Conservation (phyloP, 495 filamentous ascomycete genomes). For the Ramalina peruviana region DNA sequence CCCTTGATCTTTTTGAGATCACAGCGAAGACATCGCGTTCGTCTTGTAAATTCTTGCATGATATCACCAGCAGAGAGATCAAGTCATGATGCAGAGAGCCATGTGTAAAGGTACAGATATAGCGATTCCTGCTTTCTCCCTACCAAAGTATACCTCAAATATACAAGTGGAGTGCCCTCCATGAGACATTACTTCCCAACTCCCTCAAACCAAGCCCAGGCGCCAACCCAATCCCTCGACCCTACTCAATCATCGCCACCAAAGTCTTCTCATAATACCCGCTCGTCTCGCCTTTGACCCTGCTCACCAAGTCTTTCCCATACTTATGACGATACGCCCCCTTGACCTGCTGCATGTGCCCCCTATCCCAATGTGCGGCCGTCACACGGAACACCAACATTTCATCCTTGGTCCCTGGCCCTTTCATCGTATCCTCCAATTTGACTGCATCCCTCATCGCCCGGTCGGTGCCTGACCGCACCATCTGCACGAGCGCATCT, state of each 20-base stretch:
- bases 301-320: slow-evolving; percentile 40
- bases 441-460: slow-evolving; percentile 67
- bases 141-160: no score
- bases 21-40: no score
- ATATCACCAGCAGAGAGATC: no score
- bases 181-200: no score
- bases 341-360: slow-evolving; percentile 58
- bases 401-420: slow-evolving; percentile 74
- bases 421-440: slow-evolving; percentile 76
- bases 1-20: no score
- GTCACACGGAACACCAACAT: slow-evolving; percentile 61
- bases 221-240: no score
- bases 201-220: no score
- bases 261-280: slow-evolving; percentile 67
- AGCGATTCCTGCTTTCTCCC: no score
- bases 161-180: no score
- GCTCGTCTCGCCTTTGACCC: slow-evolving; percentile 71
- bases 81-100: no score
- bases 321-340: slow-evolving; percentile 54
- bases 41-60: no score
- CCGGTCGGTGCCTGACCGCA: slow-evolving; percentile 62
- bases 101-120: no score
- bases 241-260: slow-evolving; percentile 30
- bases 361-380: slow-evolving; percentile 63
- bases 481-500: slow-evolving; percentile 63